phyloP scores from a whole-genome alignment of 495 filamentous ascomycete genomes.

The Bryoglossum gracile region DNA sequence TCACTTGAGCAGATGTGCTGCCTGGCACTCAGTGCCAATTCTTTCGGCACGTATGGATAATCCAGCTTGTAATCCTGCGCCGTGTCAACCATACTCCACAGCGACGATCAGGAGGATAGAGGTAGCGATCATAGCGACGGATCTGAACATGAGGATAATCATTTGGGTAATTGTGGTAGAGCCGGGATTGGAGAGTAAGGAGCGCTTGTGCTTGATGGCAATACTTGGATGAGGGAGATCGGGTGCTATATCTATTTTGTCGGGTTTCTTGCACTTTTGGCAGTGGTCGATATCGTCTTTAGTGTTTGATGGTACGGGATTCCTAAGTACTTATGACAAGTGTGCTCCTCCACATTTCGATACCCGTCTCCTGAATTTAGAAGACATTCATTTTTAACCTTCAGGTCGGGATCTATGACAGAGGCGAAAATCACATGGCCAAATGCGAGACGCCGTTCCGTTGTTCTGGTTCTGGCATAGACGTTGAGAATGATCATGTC shows the following conservation, averaged over 20 bases:
- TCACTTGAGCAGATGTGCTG: background rate
- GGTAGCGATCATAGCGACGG: background rate
- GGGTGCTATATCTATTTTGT: conserved; percentile 7
- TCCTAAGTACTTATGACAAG: conserved; percentile 13
- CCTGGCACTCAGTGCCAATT: too few species aligned
- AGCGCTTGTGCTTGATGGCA: conserved; percentile 15
- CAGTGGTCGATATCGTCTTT: conserved; percentile 9
- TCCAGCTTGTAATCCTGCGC: too few species aligned
- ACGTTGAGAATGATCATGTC: conserved; percentile 12
- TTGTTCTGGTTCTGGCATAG: conserved; percentile 1
- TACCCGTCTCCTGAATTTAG: conserved; percentile 15
- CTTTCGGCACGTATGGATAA: too few species aligned
- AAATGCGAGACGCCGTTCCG: conserved; percentile 8
- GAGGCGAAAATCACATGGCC: conserved; percentile 13
- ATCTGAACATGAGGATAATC: conserved; percentile 7
- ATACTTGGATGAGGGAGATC: conserved; percentile 10
- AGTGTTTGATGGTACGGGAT: background rate
- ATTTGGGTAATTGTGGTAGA: conserved; percentile 12
- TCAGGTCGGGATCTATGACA: conserved; percentile 10
- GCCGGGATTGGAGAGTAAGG: conserved; percentile 11
- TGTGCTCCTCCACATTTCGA: conserved; percentile 3
- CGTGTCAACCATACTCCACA: too few species aligned
- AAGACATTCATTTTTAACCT: conserved; percentile 12
- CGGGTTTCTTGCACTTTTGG: conserved; percentile 15
- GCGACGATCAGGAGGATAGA: conserved; percentile 7